Base-by-base conservation (phyloP, 371 early-diverging fungal genomes). In the Dichotomocladium elegans region DNA sequence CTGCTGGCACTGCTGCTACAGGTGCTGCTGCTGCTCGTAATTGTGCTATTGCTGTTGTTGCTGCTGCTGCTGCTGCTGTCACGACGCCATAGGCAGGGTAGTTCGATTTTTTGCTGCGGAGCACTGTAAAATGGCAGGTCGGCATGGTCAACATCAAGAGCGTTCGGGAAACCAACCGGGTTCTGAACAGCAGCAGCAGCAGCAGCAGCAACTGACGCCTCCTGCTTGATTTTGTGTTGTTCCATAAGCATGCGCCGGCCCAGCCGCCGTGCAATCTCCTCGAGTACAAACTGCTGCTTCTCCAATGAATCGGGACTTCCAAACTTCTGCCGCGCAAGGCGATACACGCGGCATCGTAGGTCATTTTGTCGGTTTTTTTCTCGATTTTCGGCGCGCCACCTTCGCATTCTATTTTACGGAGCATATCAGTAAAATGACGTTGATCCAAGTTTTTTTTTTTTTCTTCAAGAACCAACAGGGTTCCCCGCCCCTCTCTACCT, bases 311-410 rank as follows among this genome's bases (percentile, higher is more conserved):
- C 77, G 2, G 68, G 72, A 15, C 72, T 68, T 9, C 85, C 86
- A 62, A 82, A 86, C 41, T 74, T 73, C 42, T 80, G 78, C 1
- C 80, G 62, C 4, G 86, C 86, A 25, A 80, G 68, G 3, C 83
- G 77, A 62, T 86, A 84, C 6, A 86, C 86, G 17, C 86, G 81
- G 43, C 85, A 86, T 3, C 86, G 64, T 55, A 84, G 71, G 47
- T 86, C 86, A 37, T 86, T 86, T 27, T 77, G 66, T 17, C 78
- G 69, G 47, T 86, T 81, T 47, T 81, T 81, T 25, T 81, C 82
- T 26, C 72, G 70, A 29, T 81, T 81, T 49, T 76, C 73, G 1
- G 82, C 72, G 27, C 82, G 47, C 82, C 82, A 81, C 46, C 77
- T 62, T 19, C 82, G 72, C 82, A 81, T 81, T 25, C 82, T 62